Percentiles rank a stretch among this genome's conserved stretches.
Conservation (phyloP, 495 filamentous ascomycete species). For the Venustampulla echinocandica region DNA sequence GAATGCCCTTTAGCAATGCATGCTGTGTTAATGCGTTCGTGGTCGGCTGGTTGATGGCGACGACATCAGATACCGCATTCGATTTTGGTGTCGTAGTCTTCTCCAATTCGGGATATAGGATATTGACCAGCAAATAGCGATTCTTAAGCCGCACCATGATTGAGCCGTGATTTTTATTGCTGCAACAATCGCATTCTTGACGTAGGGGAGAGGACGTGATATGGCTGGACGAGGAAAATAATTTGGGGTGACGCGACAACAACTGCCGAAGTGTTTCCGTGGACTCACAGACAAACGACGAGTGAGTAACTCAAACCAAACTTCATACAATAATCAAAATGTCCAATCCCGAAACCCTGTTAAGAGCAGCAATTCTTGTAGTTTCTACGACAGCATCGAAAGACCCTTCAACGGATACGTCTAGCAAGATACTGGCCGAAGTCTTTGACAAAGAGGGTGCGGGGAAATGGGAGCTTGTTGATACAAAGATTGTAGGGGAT, state of each 20-base stretch:
- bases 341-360: conserved; percentile 31
- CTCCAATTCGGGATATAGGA: conserved; percentile 67
- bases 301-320: conserved; percentile 2
- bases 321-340: conserved; percentile 20
- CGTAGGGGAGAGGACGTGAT: neutral
- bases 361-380: conserved; percentile 70
- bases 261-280: neutral
- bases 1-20: conserved; percentile 56
- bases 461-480: conserved; percentile 57
- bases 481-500: conserved; percentile 75
- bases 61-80: no score
- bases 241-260: conserved; percentile 11
- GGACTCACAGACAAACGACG: neutral
- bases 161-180: neutral
- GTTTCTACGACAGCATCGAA: conserved; percentile 87
- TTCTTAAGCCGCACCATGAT: conserved; percentile 94
- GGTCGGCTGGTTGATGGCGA: conserved; percentile 71
- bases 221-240: conserved; percentile 2
- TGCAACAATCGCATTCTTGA: neutral
- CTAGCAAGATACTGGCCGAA: conserved; percentile 51
- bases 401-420: conserved; percentile 72
- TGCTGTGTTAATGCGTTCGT: conserved; percentile 54
- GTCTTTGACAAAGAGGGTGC: conserved; percentile 56
- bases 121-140: conserved; percentile 85
- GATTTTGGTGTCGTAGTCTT: conserved; percentile 38